Conservation (phyloP, 257 asterid genomes). For the Fraxinus cuspidata region DNA sequence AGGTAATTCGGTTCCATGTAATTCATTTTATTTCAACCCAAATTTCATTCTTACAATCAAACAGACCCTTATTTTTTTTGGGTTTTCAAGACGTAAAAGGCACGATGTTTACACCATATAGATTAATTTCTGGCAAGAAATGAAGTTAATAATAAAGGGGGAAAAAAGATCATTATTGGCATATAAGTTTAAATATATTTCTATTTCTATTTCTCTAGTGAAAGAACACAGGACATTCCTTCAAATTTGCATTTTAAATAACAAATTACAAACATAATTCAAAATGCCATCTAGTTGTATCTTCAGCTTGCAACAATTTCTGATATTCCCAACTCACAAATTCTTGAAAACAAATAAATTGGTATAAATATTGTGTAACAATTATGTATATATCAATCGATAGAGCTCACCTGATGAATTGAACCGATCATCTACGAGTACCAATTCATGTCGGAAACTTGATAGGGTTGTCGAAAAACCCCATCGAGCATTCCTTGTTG, state of each 20-base stretch:
- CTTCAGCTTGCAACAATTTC: not conserved
- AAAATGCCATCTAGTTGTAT: not conserved
- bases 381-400: not conserved
- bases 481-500: slow-evolving; percentile 5
- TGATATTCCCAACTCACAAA: not conserved
- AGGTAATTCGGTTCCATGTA: too few species aligned
- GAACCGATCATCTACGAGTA: not conserved
- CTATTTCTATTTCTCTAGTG: not conserved
- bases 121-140: not conserved
- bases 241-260: not conserved
- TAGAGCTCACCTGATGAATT: not conserved
- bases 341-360: not conserved
- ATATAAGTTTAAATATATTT: too few species aligned
- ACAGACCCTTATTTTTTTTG: too few species aligned
- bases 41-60: too few species aligned
- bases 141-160: not conserved
- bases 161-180: not conserved
- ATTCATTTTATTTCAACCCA: too few species aligned
- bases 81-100: too few species aligned
- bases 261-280: not conserved
- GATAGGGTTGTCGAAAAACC: slow-evolving; percentile 43
- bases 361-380: not conserved
- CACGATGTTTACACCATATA: too few species aligned
- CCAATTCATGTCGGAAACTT: slow-evolving; percentile 39
- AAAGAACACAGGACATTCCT: not conserved